phyloP scores from a whole-genome alignment of 139 green algal genomes.

The Ettlia oleoabundans region DNA sequence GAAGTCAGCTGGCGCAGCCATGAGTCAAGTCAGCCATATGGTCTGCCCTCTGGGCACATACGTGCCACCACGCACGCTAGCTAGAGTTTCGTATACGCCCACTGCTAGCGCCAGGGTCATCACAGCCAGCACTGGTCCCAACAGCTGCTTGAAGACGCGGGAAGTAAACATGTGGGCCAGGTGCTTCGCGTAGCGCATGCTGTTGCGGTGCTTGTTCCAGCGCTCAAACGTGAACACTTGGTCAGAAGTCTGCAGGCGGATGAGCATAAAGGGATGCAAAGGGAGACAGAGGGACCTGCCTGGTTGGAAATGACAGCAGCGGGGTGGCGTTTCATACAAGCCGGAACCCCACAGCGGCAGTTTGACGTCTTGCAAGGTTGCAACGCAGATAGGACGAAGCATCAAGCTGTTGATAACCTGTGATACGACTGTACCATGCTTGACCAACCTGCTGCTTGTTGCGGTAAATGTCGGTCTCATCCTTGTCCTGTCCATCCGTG shows the following conservation, averaged over 20 bases:
- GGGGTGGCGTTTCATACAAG: too few relatives aligned
- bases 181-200: constrained; percentile 40
- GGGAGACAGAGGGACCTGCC: not conserved
- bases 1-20: too few relatives aligned
- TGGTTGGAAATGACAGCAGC: too few relatives aligned
- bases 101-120: constrained; percentile 34
- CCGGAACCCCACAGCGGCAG: too few relatives aligned
- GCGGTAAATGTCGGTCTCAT: constrained; percentile 36
- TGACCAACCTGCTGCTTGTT: too few relatives aligned
- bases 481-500: not conserved
- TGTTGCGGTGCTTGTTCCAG: constrained; percentile 45
- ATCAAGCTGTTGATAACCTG: too few relatives aligned
- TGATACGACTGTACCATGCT: not conserved
- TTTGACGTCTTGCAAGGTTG: too few relatives aligned
- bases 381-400: too few relatives aligned
- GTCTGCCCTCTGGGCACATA: too few relatives aligned
- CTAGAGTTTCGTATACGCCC: constrained; percentile 37
- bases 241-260: not conserved
- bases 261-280: not conserved
- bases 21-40: too few relatives aligned
- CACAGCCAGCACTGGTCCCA: constrained; percentile 33
- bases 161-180: constrained; percentile 49
- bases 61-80: constrained; percentile 3
- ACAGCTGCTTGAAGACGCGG: constrained; percentile 34
- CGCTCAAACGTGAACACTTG: constrained; percentile 47